Conservation (phyloP, 2,329 filamentous ascomycete genomes). For the Botryosphaeria agaves region DNA sequence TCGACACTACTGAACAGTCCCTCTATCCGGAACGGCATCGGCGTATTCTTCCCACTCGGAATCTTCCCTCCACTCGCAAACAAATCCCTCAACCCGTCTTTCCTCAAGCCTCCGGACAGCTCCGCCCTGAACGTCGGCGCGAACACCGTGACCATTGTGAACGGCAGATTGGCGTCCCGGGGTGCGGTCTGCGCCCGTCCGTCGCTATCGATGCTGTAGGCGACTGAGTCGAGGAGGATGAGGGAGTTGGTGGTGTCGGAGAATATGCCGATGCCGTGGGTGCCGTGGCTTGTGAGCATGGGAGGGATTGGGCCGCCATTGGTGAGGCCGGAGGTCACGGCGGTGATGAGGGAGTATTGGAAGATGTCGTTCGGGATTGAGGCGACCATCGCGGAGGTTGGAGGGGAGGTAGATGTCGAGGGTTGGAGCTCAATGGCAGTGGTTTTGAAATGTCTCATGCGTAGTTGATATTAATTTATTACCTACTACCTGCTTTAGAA, state of each 20-base stretch:
- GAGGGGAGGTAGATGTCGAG: neutral
- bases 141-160: conserved; percentile 24
- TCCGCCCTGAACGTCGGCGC: conserved; percentile 16
- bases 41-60: conserved; percentile 17
- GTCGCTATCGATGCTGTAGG: conserved; percentile 15
- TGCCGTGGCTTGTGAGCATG: conserved; percentile 23
- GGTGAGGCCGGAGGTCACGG: conserved; percentile 18
- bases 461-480: too few species aligned
- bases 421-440: too few species aligned
- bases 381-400: conserved; percentile 12
- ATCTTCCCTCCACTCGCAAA: conserved; percentile 7
- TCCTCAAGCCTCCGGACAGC: conserved; percentile 8
- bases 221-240: conserved; percentile 17
- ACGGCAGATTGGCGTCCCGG: conserved; percentile 16
- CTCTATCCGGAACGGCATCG: conserved; percentile 20
- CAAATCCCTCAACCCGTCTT: conserved; percentile 7
- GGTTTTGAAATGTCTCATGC: too few species aligned
- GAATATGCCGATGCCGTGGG: conserved; percentile 24
- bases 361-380: conserved; percentile 28
- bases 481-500: too few species aligned
- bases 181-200: conserved; percentile 15
- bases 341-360: conserved; percentile 22
- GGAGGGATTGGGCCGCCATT: conserved; percentile 15
- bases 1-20: conserved; percentile 18
- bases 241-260: conserved; percentile 13